A percentile compares a stretch with the other conserved stretches of the same genome.
phyloP scores from a whole-genome alignment of 2,329 filamentous ascomycete species.

The Alternaria sp. region DNA sequence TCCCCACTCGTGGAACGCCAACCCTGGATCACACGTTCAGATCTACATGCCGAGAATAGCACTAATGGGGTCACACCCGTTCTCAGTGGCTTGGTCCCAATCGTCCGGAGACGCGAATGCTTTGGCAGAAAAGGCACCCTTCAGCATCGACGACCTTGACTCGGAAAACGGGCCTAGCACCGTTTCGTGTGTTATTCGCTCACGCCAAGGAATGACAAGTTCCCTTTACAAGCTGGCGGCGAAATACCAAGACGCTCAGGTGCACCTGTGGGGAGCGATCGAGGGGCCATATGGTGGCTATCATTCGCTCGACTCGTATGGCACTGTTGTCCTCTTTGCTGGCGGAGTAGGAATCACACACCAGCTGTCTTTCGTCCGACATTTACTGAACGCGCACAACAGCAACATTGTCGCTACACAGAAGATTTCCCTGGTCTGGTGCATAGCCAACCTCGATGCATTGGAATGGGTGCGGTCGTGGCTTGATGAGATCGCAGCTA shows the following conservation, averaged over 20 bases:
- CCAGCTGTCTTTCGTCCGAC: conserved; percentile 82
- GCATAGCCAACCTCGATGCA: conserved; percentile 82
- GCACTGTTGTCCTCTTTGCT: conserved; percentile 85
- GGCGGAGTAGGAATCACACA: conserved; percentile 94
- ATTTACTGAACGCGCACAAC: conserved; percentile 62
- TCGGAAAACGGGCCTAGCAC: conserved; percentile 54
- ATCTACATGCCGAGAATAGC: conserved; percentile 75
- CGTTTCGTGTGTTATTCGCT: conserved; percentile 76
- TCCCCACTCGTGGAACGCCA: conserved; percentile 74
- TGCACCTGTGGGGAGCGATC: conserved; percentile 73
- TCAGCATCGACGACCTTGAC: conserved; percentile 50
- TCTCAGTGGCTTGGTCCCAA: conserved; percentile 77
- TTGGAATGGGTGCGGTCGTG: conserved; percentile 90
- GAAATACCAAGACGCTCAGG: conserved; percentile 55
- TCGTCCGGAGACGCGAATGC: conserved; percentile 52
- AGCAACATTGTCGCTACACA: conserved; percentile 77
- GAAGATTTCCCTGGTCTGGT: conserved; percentile 83
- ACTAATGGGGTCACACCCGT: conserved; percentile 75
- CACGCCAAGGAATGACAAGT: conserved; percentile 84
- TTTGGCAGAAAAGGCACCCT: conserved; percentile 25
- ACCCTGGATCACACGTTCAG: conserved; percentile 77
- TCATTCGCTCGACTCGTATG: conserved; percentile 85
- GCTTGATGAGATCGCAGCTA: conserved; percentile 79
- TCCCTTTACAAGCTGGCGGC: conserved; percentile 74
- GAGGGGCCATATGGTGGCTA: conserved; percentile 83